These are phyloP conservation scores for Noccaea bulbosa DNA, from an alignment of 345 rosid genomes.

Conservation along the genomic window DNA sequence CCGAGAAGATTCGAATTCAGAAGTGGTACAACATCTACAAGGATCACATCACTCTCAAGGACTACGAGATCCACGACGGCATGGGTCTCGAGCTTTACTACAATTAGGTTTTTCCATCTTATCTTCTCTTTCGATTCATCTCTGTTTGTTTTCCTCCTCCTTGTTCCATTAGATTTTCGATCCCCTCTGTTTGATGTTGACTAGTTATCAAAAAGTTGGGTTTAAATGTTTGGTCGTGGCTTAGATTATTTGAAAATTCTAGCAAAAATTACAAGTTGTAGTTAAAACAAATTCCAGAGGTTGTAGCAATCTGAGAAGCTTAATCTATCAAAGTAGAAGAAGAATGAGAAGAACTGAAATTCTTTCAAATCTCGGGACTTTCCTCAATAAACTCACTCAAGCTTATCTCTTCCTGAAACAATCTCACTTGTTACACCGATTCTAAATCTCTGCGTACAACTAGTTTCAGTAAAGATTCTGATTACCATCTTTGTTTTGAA, in stretches of 20 bases:
- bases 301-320: neutral
- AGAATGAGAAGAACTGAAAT: too few species aligned
- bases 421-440: neutral
- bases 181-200: neutral
- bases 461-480: too few species aligned
- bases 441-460: too few species aligned
- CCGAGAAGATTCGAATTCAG: constrained; percentile 54
- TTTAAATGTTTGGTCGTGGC: neutral
- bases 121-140: constrained; percentile 1
- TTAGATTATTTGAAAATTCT: neutral
- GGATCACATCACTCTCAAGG: constrained; percentile 78
- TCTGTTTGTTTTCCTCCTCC: neutral
- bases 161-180: neutral
- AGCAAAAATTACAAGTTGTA: neutral
- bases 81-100: constrained; percentile 85
- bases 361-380: too few species aligned
- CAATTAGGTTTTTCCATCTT: constrained; percentile 50
- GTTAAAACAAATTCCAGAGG: neutral
- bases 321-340: too few species aligned
- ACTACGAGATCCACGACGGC: constrained; percentile 80
- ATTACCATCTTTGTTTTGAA: neutral
- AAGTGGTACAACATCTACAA: constrained; percentile 65
- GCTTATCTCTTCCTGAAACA: too few species aligned
- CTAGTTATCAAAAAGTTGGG: too few species aligned
- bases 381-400: too few species aligned